These are phyloP conservation scores for Tetracentron sinense DNA, from an alignment of 164 flowering plant species.

Conservation along the genomic window DNA sequence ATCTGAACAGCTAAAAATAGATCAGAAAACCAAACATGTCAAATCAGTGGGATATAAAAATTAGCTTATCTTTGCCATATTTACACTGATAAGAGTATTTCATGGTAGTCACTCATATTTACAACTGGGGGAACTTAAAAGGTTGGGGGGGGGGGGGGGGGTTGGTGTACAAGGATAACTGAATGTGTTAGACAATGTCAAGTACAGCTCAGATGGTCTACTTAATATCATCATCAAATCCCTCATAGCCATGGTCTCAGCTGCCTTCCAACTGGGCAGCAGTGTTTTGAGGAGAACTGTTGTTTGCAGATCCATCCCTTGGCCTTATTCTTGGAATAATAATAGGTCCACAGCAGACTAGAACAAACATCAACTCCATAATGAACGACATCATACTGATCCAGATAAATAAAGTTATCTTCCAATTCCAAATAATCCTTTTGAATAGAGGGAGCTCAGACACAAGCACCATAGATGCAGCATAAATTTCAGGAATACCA, in stretches of 20 bases:
- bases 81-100: too few relatives aligned
- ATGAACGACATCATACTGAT: conserved; percentile 39
- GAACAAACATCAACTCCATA: conserved; percentile 45
- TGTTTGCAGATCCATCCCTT: conserved; percentile 26
- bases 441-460: conserved; percentile 68
- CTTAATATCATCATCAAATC: too few relatives aligned
- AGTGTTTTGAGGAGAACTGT: neutral
- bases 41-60: too few relatives aligned
- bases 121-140: too few relatives aligned
- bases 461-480: conserved; percentile 52
- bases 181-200: neutral
- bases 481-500: conserved; percentile 81
- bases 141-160: too few relatives aligned
- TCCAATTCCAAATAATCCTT: conserved; percentile 77
- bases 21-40: too few relatives aligned
- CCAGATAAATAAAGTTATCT: conserved; percentile 64
- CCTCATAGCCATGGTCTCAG: too few relatives aligned
- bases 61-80: too few relatives aligned
- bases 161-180: neutral
- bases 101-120: too few relatives aligned
- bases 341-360: conserved; percentile 64
- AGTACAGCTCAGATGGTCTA: neutral
- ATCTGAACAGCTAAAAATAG: too few relatives aligned
- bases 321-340: conserved; percentile 47
- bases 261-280: too few relatives aligned